Base-by-base conservation (phyloP, 345 rosid genomes). In the Salix koriyanagi region DNA sequence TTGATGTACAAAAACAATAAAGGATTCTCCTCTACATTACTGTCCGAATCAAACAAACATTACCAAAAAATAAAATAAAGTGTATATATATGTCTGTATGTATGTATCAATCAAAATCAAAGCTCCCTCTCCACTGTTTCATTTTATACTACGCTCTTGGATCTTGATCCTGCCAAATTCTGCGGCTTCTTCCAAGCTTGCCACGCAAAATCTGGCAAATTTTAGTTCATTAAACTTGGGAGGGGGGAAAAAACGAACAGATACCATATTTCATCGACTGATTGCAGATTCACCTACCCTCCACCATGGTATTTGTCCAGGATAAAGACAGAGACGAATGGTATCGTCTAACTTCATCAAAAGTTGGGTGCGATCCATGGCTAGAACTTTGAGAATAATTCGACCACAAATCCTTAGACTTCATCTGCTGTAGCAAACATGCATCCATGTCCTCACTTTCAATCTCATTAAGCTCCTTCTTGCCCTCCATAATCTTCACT, bases 401-500 rank as follows among this genome's bases (percentile, higher is more conserved):
- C 37, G 58, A 26, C 88, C 88, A 87, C 79, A 77, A 25, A 39
- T 84, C 85, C 37, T 56, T 75, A 0, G 82, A 44, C n/a, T 76
- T 82, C 72, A 84, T 58, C 44, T 79, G 84, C 26, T 83, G 73
- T 25, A 91, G 82, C 84, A 91, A 81, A 36, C 84, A 86, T 23
- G 84, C 89, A 37, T 85, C 91, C 85, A 86, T 79, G 16, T 83
- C 82, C 74, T 93, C 93, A 26, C 41, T 81, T 65, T 85, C 94
- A 39, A 60, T 15, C 68, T 89, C 93, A 72, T 7, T 58, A 56
- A 14, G 46, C 75, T 87, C 85, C 41, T 71, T 86, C 56, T 81
- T 88, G 44, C 90, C 89, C 41, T 89, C 91, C 79, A 92, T 80
- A 42, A 88, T 76, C 69, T 90, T 88, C 74, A 88, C 88, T 2